Evolutionary conservation across 1,139 yeast genomes (phyloP), one percentile per base, ranked within the genome.

Genomic region (Candida glucosophila): DNA sequence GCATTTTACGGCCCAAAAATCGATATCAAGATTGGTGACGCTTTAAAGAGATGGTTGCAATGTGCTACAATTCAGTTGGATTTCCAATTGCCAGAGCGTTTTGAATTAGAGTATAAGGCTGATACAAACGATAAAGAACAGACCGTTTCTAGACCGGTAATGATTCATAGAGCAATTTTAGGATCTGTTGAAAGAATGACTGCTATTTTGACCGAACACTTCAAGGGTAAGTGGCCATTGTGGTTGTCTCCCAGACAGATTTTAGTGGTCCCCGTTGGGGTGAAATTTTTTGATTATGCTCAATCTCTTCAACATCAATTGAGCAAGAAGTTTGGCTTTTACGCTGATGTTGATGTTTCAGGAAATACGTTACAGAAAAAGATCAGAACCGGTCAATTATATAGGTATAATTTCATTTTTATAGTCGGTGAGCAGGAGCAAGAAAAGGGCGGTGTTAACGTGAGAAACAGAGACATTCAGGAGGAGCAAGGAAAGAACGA

Each of bases 1-100:
- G 98, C 98, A 21, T 90, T 90, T 67, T 90, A 90, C 56, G 98
- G 98, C 33, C 98, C 98, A 44, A 90, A 90, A 71, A 90, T 90
- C 49, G 98, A 90, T 61, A 79, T 90, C 44, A 75, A 79, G 74
- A 77, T 90, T 47, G 75, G 86, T 37, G 98, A 90, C 55, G 92
- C 94, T 20, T 73, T 82, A 52, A 77, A 75, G 45, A 81, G 95
- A 68, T 83, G 92, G 82, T 92, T 83, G 67, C 98, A 90, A 65
- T 86, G 95, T 60, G 98, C 97, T 29, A 90, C 98, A 29, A 82
- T 90, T 47, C 98, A 90, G 65, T 72, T 90, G 52, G 98, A 90
- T 59, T 90, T 88, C 85, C 97, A 90, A 65, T 69, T 90, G 43
- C 98, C 98, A 30, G 67, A 71, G 43, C 74, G 97, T 56, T 90